Conservation (phyloP, 768 basidiomycete genomes). For the Boletus patriciae region DNA sequence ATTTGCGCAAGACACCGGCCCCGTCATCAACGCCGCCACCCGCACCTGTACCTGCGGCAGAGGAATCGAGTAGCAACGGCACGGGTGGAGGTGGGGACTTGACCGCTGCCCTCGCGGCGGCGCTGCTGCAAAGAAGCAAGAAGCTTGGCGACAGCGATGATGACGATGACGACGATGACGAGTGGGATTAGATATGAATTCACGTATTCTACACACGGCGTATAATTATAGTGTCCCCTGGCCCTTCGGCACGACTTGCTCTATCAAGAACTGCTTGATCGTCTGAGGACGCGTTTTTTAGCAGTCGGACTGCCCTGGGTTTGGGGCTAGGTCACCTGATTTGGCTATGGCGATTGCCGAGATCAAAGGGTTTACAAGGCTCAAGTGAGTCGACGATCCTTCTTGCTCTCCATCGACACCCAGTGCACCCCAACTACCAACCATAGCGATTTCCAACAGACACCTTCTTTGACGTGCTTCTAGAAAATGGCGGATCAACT, state of each 20-base stretch:
- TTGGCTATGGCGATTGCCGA: conserved; percentile 36
- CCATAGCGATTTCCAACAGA: not conserved
- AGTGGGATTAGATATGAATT: conserved; percentile 44
- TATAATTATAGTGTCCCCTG: conserved; percentile 8
- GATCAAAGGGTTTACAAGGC: conserved; percentile 19
- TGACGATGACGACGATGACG: conserved; percentile 73
- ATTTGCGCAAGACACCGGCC: conserved; percentile 55
- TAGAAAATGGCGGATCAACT: conserved; percentile 57
- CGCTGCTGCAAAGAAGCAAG: conserved; percentile 79
- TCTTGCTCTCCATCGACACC: conserved; percentile 11
- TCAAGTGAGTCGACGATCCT: not conserved
- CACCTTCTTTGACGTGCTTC: conserved; percentile 6
- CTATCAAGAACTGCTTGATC: not conserved
- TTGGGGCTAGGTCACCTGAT: conserved; percentile 23
- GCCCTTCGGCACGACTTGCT: too few species aligned
- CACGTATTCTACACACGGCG: conserved; percentile 8
- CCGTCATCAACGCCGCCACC: conserved; percentile 37
- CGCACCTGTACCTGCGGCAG: conserved; percentile 31
- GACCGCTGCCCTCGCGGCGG: conserved; percentile 80
- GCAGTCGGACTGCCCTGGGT: conserved; percentile 15
- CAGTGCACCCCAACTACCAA: conserved; percentile 5
- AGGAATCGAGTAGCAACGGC: conserved; percentile 36
- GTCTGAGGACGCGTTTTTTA: not conserved
- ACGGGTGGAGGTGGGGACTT: conserved; percentile 60
- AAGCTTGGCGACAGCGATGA: conserved; percentile 86